Base-by-base conservation (phyloP, 2,329 filamentous ascomycete genomes). In the Aspergillus fructus region DNA sequence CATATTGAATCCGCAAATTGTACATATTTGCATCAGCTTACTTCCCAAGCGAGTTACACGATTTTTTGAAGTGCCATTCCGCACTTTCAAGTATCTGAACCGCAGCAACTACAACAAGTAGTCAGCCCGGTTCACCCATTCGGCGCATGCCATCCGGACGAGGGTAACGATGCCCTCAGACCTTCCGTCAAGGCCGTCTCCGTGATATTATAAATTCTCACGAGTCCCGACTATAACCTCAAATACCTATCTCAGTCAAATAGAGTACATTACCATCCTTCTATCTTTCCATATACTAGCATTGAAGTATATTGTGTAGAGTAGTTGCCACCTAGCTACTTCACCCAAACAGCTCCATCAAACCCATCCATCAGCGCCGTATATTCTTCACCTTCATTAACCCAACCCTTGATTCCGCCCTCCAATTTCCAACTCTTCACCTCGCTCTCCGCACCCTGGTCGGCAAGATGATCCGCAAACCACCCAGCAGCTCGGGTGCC, bases 351-450 rank as follows among this genome's bases (percentile, higher is more conserved):
- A n/a, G 27, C 37, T 19, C 13, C 21, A 15, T 59, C 57, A 56
- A 21, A 59, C 48, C 49, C 55, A 33, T 81, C 77, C 75, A 85
- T 80, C 62, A 69, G 71, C 21, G 74, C 64, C 0, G 77, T 72
- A 66, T 78, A 85, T 47, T 83, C 78, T 0, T 61, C 62, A 1
- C 82, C 81, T 0, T 76, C 79, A 0, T 60, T 70, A 5, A 68
- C 80, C 83, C 83, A 86, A 3, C 81, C 82, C 49, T 81, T 82
- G 63, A 85, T 81, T 0, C 83, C 83, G 0, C 78, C 83, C 9
- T 68, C 63, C 4, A 85, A 70, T 2, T 82, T 75, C 33, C 83
- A 53, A 59, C 82, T 85, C 60, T 79, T 59, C 66, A 84, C 78
- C 0, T 68, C 63, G 0, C 48, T 62, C 56, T 82, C 77, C 1